phyloP scores from a whole-genome alignment of 148 eudicot species.

The Nepenthes gracilis region DNA sequence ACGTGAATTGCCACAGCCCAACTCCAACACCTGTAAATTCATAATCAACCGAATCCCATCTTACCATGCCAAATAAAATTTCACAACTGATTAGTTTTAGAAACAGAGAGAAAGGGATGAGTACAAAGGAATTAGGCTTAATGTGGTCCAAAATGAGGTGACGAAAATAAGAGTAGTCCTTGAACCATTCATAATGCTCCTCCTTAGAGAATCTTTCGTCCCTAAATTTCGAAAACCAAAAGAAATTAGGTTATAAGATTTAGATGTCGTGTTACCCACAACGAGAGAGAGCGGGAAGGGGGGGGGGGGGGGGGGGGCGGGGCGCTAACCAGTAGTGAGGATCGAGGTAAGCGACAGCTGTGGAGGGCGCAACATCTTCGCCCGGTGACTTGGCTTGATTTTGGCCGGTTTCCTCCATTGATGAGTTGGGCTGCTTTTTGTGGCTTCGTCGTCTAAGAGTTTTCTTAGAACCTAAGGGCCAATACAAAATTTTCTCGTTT shows the following conservation, averaged over 20 bases:
- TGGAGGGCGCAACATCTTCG: conserved; percentile 34
- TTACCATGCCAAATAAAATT: not conserved
- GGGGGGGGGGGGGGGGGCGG: not conserved
- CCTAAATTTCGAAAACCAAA: conserved; percentile 26
- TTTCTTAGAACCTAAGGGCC: no score
- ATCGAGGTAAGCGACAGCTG: conserved; percentile 63
- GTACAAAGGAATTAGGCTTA: conserved; percentile 56
- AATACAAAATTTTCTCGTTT: no score
- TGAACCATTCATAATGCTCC: conserved; percentile 94
- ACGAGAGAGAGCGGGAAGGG: not conserved
- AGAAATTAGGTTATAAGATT: not conserved
- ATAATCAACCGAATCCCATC: not conserved
- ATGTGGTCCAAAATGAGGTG: conserved; percentile 67
- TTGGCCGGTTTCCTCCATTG: conserved; percentile 11
- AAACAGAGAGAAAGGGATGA: conserved; percentile 5
- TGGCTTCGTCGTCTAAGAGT: no score
- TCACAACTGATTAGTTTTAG: not conserved
- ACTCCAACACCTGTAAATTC: conserved; percentile 57
- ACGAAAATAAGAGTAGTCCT: conserved; percentile 89
- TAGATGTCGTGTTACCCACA: not conserved
- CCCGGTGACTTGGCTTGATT: conserved; percentile 4
- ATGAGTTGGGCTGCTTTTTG: not conserved
- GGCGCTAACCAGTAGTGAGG: conserved; percentile 65
- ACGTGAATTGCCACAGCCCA: conserved; percentile 97
- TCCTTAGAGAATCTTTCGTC: conserved; percentile 68